These are phyloP conservation scores for Apiotrichum mycotoxinovorans DNA, from an alignment of 1,284 basidiomycete genomes.

Conservation along the genomic window DNA sequence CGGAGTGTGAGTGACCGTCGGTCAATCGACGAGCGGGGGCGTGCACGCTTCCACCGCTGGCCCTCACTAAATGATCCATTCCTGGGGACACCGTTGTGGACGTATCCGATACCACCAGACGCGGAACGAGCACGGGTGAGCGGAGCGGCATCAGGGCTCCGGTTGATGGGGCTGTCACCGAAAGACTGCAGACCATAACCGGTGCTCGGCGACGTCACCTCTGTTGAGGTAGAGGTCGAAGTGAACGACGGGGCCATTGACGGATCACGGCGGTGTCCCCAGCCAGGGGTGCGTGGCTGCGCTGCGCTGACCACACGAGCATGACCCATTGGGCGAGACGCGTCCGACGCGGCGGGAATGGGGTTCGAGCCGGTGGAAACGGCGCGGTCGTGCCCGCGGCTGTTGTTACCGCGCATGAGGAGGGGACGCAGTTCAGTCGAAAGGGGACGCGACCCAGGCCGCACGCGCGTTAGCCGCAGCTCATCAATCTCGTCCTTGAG, in stretches of 20 bases:
- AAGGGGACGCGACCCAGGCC: slow-evolving; percentile 3
- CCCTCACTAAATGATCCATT: neutral
- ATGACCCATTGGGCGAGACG: neutral
- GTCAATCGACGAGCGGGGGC: neutral
- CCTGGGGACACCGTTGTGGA: slow-evolving; percentile 43
- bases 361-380: neutral
- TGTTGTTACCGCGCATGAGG: neutral
- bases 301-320: slow-evolving; percentile 18
- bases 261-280: slow-evolving; percentile 36
- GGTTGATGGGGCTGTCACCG: slow-evolving; percentile 4
- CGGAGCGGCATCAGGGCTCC: neutral
- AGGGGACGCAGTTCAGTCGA: slow-evolving; percentile 12
- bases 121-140: slow-evolving; percentile 5
- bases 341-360: neutral
- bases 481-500: slow-evolving; percentile 73
- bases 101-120: slow-evolving; percentile 38
- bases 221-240: neutral
- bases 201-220: neutral
- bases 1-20: slow-evolving; percentile 11
- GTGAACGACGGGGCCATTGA: slow-evolving; percentile 36
- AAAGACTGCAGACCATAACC: neutral
- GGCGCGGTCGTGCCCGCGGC: neutral
- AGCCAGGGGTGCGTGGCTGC: slow-evolving; percentile 11
- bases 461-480: slow-evolving; percentile 46
- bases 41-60: slow-evolving; percentile 14